Conservation (phyloP, 2,329 filamentous ascomycete species). For the Fusarium sp. region DNA sequence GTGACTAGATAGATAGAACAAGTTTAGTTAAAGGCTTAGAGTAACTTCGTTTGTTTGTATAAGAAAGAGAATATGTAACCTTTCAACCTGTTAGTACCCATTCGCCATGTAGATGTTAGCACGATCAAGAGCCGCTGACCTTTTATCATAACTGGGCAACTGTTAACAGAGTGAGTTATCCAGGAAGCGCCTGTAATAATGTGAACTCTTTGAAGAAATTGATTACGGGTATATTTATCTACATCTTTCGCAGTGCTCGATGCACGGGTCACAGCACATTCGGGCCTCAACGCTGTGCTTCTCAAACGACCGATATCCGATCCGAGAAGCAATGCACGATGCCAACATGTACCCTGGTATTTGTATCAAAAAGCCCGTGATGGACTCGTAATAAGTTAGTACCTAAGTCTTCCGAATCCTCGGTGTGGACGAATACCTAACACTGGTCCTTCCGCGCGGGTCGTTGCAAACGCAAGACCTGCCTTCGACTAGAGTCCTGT, state of each 20-base stretch:
- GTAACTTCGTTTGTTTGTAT: neutral
- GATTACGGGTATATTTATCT: neutral
- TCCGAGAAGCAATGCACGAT: neutral
- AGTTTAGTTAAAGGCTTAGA: neutral
- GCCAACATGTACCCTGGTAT: neutral
- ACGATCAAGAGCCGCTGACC: neutral
- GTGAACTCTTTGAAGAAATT: too few species aligned
- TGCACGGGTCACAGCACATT: neutral
- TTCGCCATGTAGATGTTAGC: neutral
- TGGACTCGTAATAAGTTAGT: neutral
- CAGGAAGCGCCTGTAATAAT: too few species aligned
- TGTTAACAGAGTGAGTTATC: too few species aligned
- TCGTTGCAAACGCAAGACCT: neutral
- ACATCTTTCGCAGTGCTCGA: neutral
- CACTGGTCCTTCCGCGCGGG: neutral
- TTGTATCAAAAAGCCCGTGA: neutral
- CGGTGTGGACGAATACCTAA: neutral
- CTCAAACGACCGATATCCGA: neutral
- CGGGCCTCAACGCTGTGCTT: slow-evolving; percentile 1
- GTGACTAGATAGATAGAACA: too few species aligned
- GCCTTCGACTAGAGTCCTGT: neutral
- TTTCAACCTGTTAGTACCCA: neutral
- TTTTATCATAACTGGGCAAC: neutral
- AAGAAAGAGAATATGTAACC: neutral
- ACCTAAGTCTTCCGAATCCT: neutral